These are phyloP conservation scores for Pseudogymnoascus sp. DNA, from an alignment of 2,329 filamentous ascomycete species.

Conservation along the genomic window DNA sequence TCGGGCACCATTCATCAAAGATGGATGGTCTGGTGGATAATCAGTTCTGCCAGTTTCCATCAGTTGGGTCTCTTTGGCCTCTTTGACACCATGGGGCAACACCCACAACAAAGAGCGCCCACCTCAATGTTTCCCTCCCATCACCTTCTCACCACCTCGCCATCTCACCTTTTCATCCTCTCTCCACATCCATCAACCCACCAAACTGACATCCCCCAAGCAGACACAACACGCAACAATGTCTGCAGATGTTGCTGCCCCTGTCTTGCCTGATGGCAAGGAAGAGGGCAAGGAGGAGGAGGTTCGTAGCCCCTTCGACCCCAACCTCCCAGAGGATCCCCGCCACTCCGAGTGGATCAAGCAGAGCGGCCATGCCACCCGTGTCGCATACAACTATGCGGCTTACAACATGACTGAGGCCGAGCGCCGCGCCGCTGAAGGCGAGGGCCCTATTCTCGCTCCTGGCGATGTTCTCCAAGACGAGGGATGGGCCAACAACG, in stretches of 20 bases:
- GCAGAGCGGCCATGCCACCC: not conserved
- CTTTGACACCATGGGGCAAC: not conserved
- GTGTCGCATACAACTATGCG: conserved; percentile 24
- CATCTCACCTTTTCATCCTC: not conserved
- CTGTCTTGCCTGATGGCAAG: not conserved
- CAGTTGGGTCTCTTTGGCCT: not conserved
- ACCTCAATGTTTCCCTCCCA: not conserved
- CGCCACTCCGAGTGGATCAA: not conserved
- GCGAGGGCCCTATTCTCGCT: conserved; percentile 15
- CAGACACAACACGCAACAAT: not conserved
- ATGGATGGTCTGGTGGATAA: not conserved
- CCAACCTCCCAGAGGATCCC: conserved; percentile 1
- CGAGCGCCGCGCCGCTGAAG: conserved; percentile 6
- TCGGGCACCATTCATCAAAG: not conserved
- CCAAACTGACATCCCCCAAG: not conserved
- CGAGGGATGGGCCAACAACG: conserved; percentile 22
- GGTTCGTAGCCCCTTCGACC: conserved; percentile 2
- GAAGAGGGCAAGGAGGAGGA: not conserved
- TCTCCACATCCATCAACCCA: not conserved
- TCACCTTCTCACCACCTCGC: not conserved
- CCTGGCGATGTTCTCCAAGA: not conserved
- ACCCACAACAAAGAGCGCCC: not conserved
- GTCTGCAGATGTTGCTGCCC: not conserved
- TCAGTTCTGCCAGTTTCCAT: not conserved
- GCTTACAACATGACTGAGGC: conserved; percentile 22